Conservation (phyloP, 1,139 yeast species). For the Chernovozyma aurita region DNA sequence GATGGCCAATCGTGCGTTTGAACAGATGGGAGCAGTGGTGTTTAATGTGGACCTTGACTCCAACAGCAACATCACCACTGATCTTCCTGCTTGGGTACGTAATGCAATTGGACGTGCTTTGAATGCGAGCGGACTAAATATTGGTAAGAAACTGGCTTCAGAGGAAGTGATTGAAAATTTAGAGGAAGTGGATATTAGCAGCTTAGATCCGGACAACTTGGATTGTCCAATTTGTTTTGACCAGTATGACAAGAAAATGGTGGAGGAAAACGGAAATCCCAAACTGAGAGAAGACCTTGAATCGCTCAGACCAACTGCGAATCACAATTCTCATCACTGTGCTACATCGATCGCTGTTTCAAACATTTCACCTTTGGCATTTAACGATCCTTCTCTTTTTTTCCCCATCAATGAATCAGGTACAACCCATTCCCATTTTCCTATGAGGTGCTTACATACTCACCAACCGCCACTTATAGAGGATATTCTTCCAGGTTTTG, state of each 20-base stretch:
- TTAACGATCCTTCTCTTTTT: slow-evolving; percentile 37
- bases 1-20: background rate
- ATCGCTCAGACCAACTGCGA: background rate
- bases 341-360: background rate
- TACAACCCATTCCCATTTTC: slow-evolving; percentile 28
- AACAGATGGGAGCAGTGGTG: slow-evolving; percentile 15
- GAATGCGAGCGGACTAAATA: slow-evolving; percentile 23
- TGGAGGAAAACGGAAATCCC: background rate
- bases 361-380: slow-evolving; percentile 8
- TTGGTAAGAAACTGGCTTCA: slow-evolving; percentile 29
- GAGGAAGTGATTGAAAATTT: slow-evolving; percentile 36
- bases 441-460: slow-evolving; percentile 25
- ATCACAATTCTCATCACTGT: background rate
- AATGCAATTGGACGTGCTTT: slow-evolving; percentile 36
- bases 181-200: slow-evolving; percentile 17
- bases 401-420: slow-evolving; percentile 35
- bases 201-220: slow-evolving; percentile 14
- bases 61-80: slow-evolving; percentile 12
- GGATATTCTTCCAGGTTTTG: slow-evolving; percentile 31
- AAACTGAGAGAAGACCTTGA: slow-evolving; percentile 1
- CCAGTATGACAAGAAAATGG: slow-evolving; percentile 17
- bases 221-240: slow-evolving; percentile 47
- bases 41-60: slow-evolving; percentile 27
- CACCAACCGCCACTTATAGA: slow-evolving; percentile 20
- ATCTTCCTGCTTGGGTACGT: slow-evolving; percentile 36